phyloP scores from a whole-genome alignment of 2,329 filamentous ascomycete genomes.

The Colletotrichum scovillei region DNA sequence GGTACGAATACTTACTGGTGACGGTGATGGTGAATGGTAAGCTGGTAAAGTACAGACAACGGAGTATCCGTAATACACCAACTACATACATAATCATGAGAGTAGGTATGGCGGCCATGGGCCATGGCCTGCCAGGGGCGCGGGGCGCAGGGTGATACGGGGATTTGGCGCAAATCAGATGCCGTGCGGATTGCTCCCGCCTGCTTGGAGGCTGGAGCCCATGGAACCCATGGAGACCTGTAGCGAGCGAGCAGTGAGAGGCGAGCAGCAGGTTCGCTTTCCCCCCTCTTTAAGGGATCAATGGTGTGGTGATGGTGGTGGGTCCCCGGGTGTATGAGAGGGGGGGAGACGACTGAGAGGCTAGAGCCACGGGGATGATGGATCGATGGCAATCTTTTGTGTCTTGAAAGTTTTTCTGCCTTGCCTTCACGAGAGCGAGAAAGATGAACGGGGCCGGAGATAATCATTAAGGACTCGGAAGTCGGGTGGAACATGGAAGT shows the following conservation, averaged over 20 bases:
- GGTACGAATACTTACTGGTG: not conserved
- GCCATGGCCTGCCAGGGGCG: not conserved
- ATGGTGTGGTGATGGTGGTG: not conserved
- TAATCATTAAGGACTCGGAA: not conserved
- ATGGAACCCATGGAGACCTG: not conserved
- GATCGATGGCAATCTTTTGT: not conserved
- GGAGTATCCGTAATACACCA: no score
- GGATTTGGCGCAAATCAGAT: not conserved
- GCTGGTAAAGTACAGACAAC: no score
- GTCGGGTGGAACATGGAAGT: not conserved
- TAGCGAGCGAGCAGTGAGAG: not conserved
- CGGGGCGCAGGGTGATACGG: not conserved
- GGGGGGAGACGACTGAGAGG: not conserved
- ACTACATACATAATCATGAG: not conserved
- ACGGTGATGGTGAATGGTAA: no score
- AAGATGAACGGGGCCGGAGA: not conserved
- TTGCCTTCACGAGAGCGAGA: not conserved
- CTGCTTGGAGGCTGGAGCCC: not conserved
- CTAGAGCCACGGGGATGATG: not conserved
- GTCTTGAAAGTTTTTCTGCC: not conserved
- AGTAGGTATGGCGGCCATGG: not conserved
- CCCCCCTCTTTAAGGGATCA: not conserved
- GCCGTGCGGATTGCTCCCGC: not conserved
- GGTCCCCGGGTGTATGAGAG: not conserved
- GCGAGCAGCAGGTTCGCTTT: not conserved